Evolutionary conservation across 139 green algal species (phyloP).

Genomic region (Chlamydomonas applanata): DNA sequence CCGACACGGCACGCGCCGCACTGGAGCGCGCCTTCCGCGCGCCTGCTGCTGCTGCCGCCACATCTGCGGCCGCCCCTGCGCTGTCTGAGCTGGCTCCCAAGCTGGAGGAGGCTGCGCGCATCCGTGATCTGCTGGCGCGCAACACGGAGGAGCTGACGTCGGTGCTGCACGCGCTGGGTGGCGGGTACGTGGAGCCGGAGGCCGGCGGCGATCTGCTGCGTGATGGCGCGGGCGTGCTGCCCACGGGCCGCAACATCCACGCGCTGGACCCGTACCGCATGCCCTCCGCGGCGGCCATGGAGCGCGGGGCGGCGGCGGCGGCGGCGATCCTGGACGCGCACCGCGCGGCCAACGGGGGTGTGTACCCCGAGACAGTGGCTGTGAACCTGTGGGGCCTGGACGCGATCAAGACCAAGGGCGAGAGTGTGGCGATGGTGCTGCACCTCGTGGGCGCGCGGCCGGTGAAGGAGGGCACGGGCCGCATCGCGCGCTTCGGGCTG

Average conservation of each 20-base stretch:
- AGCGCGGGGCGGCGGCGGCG: constrained; percentile 54
- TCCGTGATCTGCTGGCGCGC: constrained; percentile 70
- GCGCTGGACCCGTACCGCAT: constrained; percentile 98
- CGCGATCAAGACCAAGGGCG: constrained; percentile 96
- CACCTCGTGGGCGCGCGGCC: constrained; percentile 79
- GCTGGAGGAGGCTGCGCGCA: constrained; percentile 74
- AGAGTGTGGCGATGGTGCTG: constrained; percentile 88
- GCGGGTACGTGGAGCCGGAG: constrained; percentile 86
- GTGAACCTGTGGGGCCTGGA: constrained; percentile 98
- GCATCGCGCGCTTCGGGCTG: constrained; percentile 85
- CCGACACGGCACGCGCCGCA: constrained; percentile 28
- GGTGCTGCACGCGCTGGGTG: constrained; percentile 74
- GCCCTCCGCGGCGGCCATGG: constrained; percentile 77
- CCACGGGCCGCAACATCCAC: constrained; percentile 97
- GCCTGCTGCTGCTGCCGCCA: too few relatives aligned
- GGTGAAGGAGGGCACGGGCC: constrained; percentile 82
- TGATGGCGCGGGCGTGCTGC: constrained; percentile 92
- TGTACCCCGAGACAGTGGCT: constrained; percentile 88
- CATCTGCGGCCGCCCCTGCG: too few relatives aligned
- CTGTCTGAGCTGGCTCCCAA: not conserved
- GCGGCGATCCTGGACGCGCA: constrained; percentile 71
- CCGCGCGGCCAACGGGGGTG: constrained; percentile 57
- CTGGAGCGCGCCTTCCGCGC: constrained; percentile 37
- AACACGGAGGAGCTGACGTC: constrained; percentile 63
- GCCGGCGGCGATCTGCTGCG: constrained; percentile 92